Percentiles rank a stretch among this genome's conserved stretches.
Conservation (phyloP, 1,284 basidiomycete genomes). For the Ceratobasidium sp. region DNA sequence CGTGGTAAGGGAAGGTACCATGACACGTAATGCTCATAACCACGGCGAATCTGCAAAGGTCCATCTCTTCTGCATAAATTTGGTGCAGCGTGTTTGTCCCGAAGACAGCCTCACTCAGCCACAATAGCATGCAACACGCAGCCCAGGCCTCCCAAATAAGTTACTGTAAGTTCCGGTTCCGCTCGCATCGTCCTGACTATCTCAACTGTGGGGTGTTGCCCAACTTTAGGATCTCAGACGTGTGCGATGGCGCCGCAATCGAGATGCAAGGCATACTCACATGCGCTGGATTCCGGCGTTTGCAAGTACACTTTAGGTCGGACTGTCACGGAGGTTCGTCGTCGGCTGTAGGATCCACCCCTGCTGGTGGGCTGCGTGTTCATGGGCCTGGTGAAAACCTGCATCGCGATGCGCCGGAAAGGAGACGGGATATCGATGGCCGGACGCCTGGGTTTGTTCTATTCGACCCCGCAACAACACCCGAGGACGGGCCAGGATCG, state of each 20-base stretch:
- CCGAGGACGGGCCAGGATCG: not conserved
- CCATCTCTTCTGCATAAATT: not conserved
- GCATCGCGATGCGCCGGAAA: slow-evolving; percentile 7
- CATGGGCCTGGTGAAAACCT: not conserved
- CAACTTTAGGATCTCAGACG: slow-evolving; percentile 14
- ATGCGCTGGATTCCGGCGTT: slow-evolving; percentile 5
- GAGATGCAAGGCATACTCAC: slow-evolving; percentile 29
- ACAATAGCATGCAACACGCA: not conserved
- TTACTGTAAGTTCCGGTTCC: slow-evolving; percentile 10
- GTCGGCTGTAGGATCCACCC: not conserved
- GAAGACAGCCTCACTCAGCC: not conserved
- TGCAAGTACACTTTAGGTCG: slow-evolving; percentile 1
- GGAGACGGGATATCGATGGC: slow-evolving; percentile 19
- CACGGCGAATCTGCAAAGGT: not conserved
- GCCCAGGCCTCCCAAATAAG: not conserved
- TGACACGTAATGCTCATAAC: not conserved
- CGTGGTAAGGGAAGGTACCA: not conserved
- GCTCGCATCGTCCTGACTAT: not conserved
- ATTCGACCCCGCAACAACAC: not conserved
- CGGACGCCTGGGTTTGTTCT: not conserved
- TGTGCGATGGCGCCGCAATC: slow-evolving; percentile 28
- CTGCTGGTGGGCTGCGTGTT: slow-evolving; percentile 5
- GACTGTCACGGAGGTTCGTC: not conserved
- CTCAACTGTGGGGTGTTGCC: slow-evolving; percentile 3
- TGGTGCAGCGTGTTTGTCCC: not conserved